These are phyloP conservation scores for Venustampulla echinocandica DNA, from an alignment of 495 filamentous ascomycete genomes.

Conservation along the genomic window DNA sequence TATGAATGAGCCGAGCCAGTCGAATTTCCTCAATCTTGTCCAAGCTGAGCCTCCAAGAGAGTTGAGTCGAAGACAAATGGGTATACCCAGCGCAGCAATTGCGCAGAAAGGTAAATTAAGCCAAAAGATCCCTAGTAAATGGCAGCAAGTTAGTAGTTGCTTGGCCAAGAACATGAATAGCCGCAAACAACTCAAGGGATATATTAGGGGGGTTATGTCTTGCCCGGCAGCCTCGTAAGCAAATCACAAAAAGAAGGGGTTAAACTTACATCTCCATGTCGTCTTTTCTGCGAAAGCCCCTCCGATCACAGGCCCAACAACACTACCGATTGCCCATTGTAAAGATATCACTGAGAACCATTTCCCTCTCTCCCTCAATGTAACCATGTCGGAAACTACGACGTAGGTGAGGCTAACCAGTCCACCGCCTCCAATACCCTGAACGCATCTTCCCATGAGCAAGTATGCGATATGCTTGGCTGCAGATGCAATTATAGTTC, in stretches of 20 bases:
- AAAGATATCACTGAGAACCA: slow-evolving; percentile 26
- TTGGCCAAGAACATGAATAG: no score
- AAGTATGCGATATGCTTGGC: slow-evolving; percentile 49
- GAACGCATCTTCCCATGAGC: slow-evolving; percentile 28
- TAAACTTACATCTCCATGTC: slow-evolving; percentile 7
- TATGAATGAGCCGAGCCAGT: slow-evolving; percentile 50
- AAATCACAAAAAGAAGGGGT: slow-evolving; percentile 35
- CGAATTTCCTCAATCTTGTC: slow-evolving; percentile 41
- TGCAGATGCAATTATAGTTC: slow-evolving; percentile 48
- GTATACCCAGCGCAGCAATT: slow-evolving; percentile 29
- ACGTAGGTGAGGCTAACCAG: slow-evolving; percentile 53
- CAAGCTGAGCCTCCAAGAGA: slow-evolving; percentile 20
- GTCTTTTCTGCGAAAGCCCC: slow-evolving; percentile 51
- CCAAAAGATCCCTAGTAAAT: slow-evolving; percentile 42
- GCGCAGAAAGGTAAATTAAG: slow-evolving; percentile 35
- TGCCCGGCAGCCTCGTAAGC: no score
- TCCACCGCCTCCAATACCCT: slow-evolving; percentile 66
- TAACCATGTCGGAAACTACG: slow-evolving; percentile 54
- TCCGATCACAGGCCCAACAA: slow-evolving; percentile 58
- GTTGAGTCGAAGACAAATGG: slow-evolving; percentile 30
- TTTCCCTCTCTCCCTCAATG: slow-evolving; percentile 38
- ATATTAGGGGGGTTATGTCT: no score
- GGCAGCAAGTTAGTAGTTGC: no score
- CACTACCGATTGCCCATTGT: slow-evolving; percentile 56
- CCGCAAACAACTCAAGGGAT: no score